A percentile compares a stretch with the other conserved stretches of the same genome.
Evolutionary conservation across 257 asterid genomes (phyloP).

Genomic region (Orobanche coerulescens): DNA sequence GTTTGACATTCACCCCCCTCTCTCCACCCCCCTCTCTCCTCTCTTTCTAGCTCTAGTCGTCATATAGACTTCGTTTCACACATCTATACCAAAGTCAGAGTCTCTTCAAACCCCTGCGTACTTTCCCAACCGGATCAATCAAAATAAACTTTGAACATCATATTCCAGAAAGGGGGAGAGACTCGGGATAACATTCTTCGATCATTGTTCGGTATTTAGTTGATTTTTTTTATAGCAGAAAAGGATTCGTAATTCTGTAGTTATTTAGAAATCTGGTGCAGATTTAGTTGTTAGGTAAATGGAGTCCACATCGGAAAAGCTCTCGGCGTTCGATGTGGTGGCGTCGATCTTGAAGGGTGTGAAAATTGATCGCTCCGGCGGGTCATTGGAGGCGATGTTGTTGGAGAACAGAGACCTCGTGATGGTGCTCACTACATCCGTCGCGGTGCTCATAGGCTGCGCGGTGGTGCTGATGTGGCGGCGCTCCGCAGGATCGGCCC

Average conservation of each 20-base stretch:
- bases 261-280: conserved; percentile 10
- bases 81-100: conserved; percentile 18
- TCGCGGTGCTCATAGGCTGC: conserved; percentile 75
- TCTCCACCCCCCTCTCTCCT: neutral
- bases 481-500: conserved; percentile 48
- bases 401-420: conserved; percentile 56
- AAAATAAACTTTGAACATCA: neutral
- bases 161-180: conserved; percentile 15
- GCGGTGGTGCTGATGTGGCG: conserved; percentile 61
- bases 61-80: conserved; percentile 19
- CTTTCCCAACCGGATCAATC: conserved; percentile 19
- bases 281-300: conserved; percentile 13
- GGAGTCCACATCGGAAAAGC: conserved; percentile 52
- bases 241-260: conserved; percentile 8
- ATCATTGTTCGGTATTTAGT: neutral
- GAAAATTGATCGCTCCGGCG: conserved; percentile 33
- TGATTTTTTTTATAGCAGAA: neutral
- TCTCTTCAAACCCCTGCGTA: conserved; percentile 25
- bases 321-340: conserved; percentile 66
- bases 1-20: neutral
- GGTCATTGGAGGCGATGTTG: conserved; percentile 42
- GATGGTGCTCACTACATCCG: conserved; percentile 70
- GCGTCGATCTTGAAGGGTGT: conserved; percentile 54
- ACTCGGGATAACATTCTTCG: neutral
- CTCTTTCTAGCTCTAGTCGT: conserved; percentile 1